Conservation (phyloP, 768 basidiomycete species). For the Mycena kentingensis region DNA sequence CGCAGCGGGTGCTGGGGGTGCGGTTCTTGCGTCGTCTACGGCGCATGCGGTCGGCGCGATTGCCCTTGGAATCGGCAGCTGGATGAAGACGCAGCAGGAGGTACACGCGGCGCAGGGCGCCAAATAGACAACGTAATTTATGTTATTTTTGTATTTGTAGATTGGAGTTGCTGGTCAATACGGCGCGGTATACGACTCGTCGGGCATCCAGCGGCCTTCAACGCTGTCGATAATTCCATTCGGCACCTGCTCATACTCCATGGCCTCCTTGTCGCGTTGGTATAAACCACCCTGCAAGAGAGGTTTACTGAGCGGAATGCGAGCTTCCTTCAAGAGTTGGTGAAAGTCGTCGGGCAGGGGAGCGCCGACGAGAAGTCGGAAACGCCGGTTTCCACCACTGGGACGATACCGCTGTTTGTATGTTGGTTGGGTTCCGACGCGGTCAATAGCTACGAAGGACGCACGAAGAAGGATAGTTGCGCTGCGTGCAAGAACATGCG, state of each 20-base stretch:
- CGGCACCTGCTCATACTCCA: conserved; percentile 43
- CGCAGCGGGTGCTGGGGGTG: conserved; percentile 68
- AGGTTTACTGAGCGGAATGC: conserved; percentile 41
- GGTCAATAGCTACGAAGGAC: conserved; percentile 21
- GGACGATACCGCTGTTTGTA: conserved; percentile 54
- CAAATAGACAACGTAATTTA: conserved; percentile 4
- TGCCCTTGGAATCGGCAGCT: conserved; percentile 69
- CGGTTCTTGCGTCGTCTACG: conserved; percentile 69
- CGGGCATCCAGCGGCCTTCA: conserved; percentile 36
- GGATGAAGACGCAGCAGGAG: conserved; percentile 53
- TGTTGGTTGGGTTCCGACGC: not conserved
- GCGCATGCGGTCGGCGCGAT: conserved; percentile 80
- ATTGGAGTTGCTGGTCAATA: conserved; percentile 3
- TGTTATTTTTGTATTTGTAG: not conserved
- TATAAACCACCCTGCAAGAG: conserved; percentile 49
- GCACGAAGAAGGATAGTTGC: conserved; percentile 56
- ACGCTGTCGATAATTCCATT: conserved; percentile 39
- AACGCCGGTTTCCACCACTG: conserved; percentile 46
- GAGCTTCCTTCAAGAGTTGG: conserved; percentile 47
- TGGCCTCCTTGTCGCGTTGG: conserved; percentile 7
- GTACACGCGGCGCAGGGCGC: conserved; percentile 22
- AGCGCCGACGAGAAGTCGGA: conserved; percentile 55
- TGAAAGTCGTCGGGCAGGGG: conserved; percentile 62
- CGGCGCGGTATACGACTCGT: conserved; percentile 7
- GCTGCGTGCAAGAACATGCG: conserved; percentile 66